phyloP scores from a whole-genome alignment of 441 rosid species.

The Jatropha multifida region DNA sequence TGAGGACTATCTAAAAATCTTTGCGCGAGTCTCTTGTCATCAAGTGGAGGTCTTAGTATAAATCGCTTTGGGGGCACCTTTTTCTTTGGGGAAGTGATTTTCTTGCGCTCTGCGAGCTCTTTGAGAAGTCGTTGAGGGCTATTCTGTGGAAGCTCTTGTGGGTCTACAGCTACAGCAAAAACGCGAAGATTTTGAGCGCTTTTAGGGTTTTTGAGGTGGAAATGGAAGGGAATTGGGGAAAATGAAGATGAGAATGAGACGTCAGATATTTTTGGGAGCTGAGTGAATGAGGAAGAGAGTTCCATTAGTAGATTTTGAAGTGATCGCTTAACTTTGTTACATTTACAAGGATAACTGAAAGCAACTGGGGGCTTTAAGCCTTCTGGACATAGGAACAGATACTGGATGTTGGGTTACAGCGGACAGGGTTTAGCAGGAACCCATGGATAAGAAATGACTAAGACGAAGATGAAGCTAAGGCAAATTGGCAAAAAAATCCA shows the following conservation, averaged over 20 bases:
- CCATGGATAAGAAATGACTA: conserved; percentile 22
- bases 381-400: too few species aligned
- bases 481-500: not conserved
- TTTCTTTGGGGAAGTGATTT: conserved; percentile 60
- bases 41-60: conserved; percentile 81
- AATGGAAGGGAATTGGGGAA: conserved; percentile 45
- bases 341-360: not conserved
- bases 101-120: conserved; percentile 87
- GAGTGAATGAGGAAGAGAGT: conserved; percentile 63
- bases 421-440: conserved; percentile 20
- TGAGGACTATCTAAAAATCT: conserved; percentile 88
- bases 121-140: conserved; percentile 92
- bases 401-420: not conserved
- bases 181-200: conserved; percentile 37
- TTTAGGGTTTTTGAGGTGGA: conserved; percentile 34
- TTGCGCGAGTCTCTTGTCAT: conserved; percentile 70
- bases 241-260: conserved; percentile 66
- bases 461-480: conserved; percentile 8
- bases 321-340: not conserved
- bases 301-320: conserved; percentile 46
- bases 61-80: conserved; percentile 65
- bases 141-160: conserved; percentile 60
- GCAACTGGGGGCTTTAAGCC: not conserved
- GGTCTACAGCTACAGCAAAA: conserved; percentile 54
- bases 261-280: conserved; percentile 41